A percentile compares a stretch with the other conserved stretches of the same genome.
These are phyloP conservation scores for Lycium ferocissimum DNA, from an alignment of 257 asterid genomes.

Conservation along the genomic window DNA sequence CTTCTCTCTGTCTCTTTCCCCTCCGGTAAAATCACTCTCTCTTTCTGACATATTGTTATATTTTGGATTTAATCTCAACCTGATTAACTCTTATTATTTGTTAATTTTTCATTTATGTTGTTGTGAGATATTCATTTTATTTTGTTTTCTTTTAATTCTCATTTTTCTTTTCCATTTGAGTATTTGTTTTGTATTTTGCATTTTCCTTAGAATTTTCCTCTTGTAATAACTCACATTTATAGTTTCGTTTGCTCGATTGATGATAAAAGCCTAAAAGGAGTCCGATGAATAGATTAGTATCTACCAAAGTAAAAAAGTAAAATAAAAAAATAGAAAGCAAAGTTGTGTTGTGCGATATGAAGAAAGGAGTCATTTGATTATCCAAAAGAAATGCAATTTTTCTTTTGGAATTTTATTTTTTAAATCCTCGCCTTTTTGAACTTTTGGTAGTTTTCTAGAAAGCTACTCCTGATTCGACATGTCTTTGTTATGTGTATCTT, in stretches of 20 bases:
- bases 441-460: conserved; percentile 1
- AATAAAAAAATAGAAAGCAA: not conserved
- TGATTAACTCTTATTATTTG: not conserved
- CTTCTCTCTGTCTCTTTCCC: conserved; percentile 23
- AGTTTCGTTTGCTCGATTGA: not conserved
- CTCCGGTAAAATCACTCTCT: conserved; percentile 11
- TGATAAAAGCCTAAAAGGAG: not conserved
- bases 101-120: not conserved
- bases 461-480: not conserved
- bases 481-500: conserved; percentile 6
- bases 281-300: not conserved
- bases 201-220: not conserved
- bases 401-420: not conserved
- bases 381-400: not conserved
- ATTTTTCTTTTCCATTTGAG: not conserved
- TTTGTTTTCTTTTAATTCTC: not conserved
- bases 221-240: not conserved
- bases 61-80: not conserved
- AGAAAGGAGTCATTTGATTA: not conserved
- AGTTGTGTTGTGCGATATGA: no score
- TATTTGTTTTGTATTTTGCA: not conserved
- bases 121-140: not conserved
- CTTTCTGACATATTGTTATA: not conserved
- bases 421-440: not conserved
- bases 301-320: not conserved